Conservation (phyloP, 257 asterid species). For the Solanum medicagineum region DNA sequence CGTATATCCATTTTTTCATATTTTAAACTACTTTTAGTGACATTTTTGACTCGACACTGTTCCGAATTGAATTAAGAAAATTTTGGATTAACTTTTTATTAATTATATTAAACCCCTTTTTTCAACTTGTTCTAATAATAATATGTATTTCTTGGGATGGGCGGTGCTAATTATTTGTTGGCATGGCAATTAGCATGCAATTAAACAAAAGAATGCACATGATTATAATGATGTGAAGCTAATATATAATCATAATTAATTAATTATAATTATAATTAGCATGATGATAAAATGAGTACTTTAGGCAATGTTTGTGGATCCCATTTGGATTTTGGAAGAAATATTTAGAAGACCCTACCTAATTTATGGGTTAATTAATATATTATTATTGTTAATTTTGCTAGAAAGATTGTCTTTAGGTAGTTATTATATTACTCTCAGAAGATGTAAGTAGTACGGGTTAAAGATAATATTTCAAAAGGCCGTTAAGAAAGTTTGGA, state of each 20-base stretch:
- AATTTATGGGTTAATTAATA: background rate
- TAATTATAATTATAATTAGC: background rate
- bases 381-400: background rate
- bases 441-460: background rate
- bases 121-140: background rate
- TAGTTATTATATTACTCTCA: background rate
- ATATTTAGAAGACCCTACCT: background rate
- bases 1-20: too few relatives aligned
- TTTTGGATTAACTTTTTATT: background rate
- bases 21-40: too few relatives aligned
- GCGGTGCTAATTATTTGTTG: background rate
- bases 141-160: background rate
- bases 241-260: background rate
- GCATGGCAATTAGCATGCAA: background rate
- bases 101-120: background rate
- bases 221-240: background rate
- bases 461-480: too few relatives aligned
- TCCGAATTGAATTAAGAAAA: background rate
- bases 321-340: background rate
- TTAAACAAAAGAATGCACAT: background rate
- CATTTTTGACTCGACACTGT: too few relatives aligned
- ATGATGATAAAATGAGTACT: conserved; percentile 3
- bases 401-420: background rate
- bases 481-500: too few relatives aligned
- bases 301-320: background rate